These are phyloP conservation scores for Hypoxylon intermedium DNA, from an alignment of 495 filamentous ascomycete genomes.

Conservation along the genomic window DNA sequence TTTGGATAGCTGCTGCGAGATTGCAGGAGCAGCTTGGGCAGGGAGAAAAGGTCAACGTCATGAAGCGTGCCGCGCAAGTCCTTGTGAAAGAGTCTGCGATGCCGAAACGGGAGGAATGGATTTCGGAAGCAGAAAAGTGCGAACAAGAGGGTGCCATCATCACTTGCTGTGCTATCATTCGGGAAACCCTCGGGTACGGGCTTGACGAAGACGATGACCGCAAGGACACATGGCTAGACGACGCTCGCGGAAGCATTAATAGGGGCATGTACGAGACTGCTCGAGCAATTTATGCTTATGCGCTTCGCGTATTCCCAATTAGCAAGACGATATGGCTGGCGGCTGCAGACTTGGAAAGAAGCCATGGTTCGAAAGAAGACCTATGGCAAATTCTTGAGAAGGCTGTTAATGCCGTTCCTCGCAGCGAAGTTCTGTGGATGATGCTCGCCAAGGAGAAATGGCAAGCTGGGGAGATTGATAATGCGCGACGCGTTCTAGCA, in stretches of 20 bases:
- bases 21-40: conserved; percentile 89
- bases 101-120: conserved; percentile 97
- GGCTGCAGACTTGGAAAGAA: conserved; percentile 88
- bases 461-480: conserved; percentile 83
- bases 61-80: conserved; percentile 92
- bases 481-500: conserved; percentile 80
- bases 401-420: conserved; percentile 89
- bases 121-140: conserved; percentile 90
- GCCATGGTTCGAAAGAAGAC: conserved; percentile 84
- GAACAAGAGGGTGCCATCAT: conserved; percentile 89
- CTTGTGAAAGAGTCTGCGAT: conserved; percentile 91
- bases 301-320: conserved; percentile 83
- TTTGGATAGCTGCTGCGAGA: conserved; percentile 94
- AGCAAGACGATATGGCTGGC: conserved; percentile 85
- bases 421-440: conserved; percentile 92
- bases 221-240: conserved; percentile 93
- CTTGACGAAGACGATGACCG: conserved; percentile 97
- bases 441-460: conserved; percentile 93
- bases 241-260: conserved; percentile 78
- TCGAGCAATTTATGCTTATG: conserved; percentile 90
- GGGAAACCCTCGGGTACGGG: conserved; percentile 90
- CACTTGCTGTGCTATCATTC: conserved; percentile 86
- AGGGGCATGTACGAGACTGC: conserved; percentile 87
- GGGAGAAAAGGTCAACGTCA: conserved; percentile 77
- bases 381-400: conserved; percentile 87